Base-by-base conservation (phyloP, 2,329 filamentous ascomycete genomes). In the Penicillium sp. region DNA sequence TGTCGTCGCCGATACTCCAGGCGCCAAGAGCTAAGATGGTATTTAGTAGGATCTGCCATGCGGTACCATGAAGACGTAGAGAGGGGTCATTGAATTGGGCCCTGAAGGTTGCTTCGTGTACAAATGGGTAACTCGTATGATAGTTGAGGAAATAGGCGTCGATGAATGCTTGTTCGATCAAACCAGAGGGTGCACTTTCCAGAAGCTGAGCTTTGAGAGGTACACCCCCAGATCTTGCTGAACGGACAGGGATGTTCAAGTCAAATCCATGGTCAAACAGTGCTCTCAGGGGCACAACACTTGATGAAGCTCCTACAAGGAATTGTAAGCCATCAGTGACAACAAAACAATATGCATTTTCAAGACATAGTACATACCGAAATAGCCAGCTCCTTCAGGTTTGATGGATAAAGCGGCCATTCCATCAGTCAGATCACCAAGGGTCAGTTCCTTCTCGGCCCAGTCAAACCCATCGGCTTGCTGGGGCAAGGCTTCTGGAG, bases 101-200 rank as follows among this genome's bases (percentile, higher is more conserved):
- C 36, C 70, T 59, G 40, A 75, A 75, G 1, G 66, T 70, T 4
- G 65, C 61, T 47, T 75, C 72, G 37, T 75, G 69, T 7, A 75
- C 57, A 27, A 74, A 67, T 1, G 72, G 72, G 48, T 74, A 74
- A 29, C 67, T 67, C 5, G 60, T 57, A 46, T 75, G 70, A 45
- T 74, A 75, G 16, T 71, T 62, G 14, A 63, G 49, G 39, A 75
- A 75, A 48, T 71, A 75, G 1, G 68, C 65, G 41, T 74, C 67
- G 39, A 70, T 67, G 25, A 70, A 67, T 3, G 65, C 60, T 45
- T 68, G 64, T 37, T 67, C 63, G 9, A 67, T 58, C 20, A 67
- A 45, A 9, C 63, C 63, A 16, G 64, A 65, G 1, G 64, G 64
- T 7, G 64, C 64, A 16, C 60, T 62, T 36, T 59, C 60, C 27